Evolutionary conservation across 208 protist genomes (phyloP), one percentile per base, ranked within the genome.

Genomic region (Spironucleus salmonicida): DNA sequence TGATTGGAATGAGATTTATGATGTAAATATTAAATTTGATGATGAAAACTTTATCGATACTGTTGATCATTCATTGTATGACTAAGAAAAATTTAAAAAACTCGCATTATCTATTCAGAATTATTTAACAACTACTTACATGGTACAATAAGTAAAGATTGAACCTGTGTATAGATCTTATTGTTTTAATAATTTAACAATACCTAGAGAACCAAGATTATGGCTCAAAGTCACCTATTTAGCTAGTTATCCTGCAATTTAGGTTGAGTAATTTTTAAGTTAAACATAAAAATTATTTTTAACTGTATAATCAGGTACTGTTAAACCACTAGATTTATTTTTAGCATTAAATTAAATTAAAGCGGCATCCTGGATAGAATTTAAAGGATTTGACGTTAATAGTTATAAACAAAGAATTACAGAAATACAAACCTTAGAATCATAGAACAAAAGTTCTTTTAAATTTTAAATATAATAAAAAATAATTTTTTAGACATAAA

Each of bases 121-220:
- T n/a, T n/a, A n/a, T n/a, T n/a, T n/a, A n/a, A n/a, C n/a, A n/a
- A n/a, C n/a, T n/a, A n/a, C n/a, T n/a, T n/a, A n/a, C n/a, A n/a
- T n/a, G n/a, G n/a, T n/a, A n/a, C n/a, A n/a, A n/a, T n/a, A 35
- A 38, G 34, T 71, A 23, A 40, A n/a, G 11, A 38, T 71, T 42
- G 27, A 38, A n/a, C 64, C 64, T n/a, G 64, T 71, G 2, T 45
- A 15, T 19, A 71, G 64, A 45, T 4, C 9, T 2, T 71, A 71
- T 49, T 19, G 9, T 35, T 71, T 71, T 38, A 71, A 71, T 45
- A 35, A 57, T 35, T 38, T 11, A 11, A 42, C 7, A 42, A n/a
- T 71, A 45, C 64, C 64, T 32, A 40, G 64, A 71, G 34, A 71
- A 4, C 19, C 64, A 45, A 40, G 64, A 38, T 19, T 71, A 9